Base-by-base conservation (phyloP, 306 rosid species). In the Prunus kanzakura region DNA sequence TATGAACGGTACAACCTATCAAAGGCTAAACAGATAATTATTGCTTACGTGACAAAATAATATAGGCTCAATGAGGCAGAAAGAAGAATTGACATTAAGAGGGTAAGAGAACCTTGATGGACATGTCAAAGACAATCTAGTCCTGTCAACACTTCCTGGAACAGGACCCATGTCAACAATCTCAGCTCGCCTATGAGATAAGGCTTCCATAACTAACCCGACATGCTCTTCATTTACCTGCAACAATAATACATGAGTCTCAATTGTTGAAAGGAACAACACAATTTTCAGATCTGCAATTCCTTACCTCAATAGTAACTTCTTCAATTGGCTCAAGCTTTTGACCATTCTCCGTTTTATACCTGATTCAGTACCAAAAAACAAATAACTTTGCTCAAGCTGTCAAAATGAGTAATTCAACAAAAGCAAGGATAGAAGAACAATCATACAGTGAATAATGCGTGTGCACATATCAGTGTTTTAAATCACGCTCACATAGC, bases 261-360 rank as follows among this genome's bases (percentile, higher is more conserved):
- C 38, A 60, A 14, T 62, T 78, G 75, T 7, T 55, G 73, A 72
- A 75, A 74, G 65, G 25, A 27, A 27, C 38, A 55, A 20, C 41
- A 56, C 16, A 45, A 66, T 67, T 66, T 58, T 71, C 15, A 35
- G 15, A 71, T 74, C 32, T 61, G 69, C 11, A 75, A 79, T 27
- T 82, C 41, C 74, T 78, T 88, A 88, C 99, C 96, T 95, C 97
- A 32, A 92, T 88, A 16, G 96, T 92, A 75, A 95, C 97, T 88
- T 95, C 99, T 84, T 95, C 97, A 68, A 95, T 80, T 61, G 99
- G 99, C 87, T 95, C 99, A 76, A 92, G 96, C 85, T 84, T 95
- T 76, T 79, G 79, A 78, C 91, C 81, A 15, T 79, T 86, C 82
- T 90, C 99, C 54, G 75, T 87, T 86, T 95, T 92, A 80, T 95